Percentiles rank a stretch among this genome's conserved stretches.
These are phyloP conservation scores for Botrytis fabae DNA, from an alignment of 2,329 filamentous ascomycete genomes.

Conservation along the genomic window DNA sequence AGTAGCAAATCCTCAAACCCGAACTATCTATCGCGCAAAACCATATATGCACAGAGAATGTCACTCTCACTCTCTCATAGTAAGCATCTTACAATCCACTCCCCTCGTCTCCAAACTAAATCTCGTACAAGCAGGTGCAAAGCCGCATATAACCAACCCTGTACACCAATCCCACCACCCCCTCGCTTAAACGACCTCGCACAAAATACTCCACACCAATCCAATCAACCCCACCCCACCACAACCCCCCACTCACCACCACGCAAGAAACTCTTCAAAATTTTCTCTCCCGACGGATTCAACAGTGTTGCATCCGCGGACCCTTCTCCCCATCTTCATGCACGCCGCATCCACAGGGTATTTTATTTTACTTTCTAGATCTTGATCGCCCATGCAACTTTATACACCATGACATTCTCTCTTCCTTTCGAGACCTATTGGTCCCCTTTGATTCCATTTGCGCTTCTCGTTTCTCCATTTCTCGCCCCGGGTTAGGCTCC, in stretches of 20 bases:
- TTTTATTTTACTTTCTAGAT: not conserved
- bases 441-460: not conserved
- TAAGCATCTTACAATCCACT: not conserved
- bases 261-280: not conserved
- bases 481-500: not conserved
- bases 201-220: not conserved
- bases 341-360: not conserved
- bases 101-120: not conserved
- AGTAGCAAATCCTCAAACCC: not conserved
- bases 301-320: not conserved
- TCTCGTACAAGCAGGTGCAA: not conserved
- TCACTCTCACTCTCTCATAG: not conserved
- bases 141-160: not conserved
- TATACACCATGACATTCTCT: not conserved
- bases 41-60: not conserved
- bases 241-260: not conserved
- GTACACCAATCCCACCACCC: not conserved
- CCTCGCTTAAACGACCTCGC: not conserved
- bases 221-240: not conserved
- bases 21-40: not conserved
- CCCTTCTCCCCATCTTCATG: not conserved
- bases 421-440: not conserved
- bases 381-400: not conserved
- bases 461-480: too few species aligned
- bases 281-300: not conserved